Conservation (phyloP, 441 rosid species). For the Adansonia grandidieri region DNA sequence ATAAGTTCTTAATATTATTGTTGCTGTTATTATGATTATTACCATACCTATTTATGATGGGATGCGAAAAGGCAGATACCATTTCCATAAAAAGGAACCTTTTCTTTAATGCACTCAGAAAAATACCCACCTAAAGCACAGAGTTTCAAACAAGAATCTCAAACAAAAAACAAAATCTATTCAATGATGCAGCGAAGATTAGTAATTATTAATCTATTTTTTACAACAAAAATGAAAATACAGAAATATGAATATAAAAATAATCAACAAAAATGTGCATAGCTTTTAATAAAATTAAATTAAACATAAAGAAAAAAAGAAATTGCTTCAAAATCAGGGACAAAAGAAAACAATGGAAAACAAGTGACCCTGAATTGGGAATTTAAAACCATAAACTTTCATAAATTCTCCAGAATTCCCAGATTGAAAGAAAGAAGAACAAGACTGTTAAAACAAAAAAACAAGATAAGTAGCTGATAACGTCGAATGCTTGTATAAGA, state of each 20-base stretch:
- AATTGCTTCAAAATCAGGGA: too few species aligned
- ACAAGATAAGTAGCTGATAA: too few species aligned
- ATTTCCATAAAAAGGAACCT: conserved; percentile 62
- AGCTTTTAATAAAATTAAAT: neutral
- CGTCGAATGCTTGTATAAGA: too few species aligned
- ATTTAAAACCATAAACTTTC: neutral
- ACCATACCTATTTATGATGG: conserved; percentile 39
- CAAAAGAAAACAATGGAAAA: neutral
- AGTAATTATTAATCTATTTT: conserved; percentile 26
- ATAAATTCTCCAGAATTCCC: too few species aligned
- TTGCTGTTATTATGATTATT: conserved; percentile 5
- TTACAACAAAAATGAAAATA: neutral
- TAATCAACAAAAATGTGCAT: conserved; percentile 8
- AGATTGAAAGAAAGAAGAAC: too few species aligned
- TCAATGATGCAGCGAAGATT: conserved; percentile 56
- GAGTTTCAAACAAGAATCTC: conserved; percentile 51
- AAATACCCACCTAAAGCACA: conserved; percentile 56
- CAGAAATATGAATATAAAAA: conserved; percentile 5
- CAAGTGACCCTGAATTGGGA: neutral
- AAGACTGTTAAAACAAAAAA: too few species aligned
- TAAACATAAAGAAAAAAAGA: too few species aligned
- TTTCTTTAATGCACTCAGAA: conserved; percentile 47
- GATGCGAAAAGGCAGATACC: conserved; percentile 62
- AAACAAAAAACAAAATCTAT: conserved; percentile 30
- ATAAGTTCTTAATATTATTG: conserved; percentile 12